These are phyloP conservation scores for Monosporascus sp. DNA, from an alignment of 2,329 filamentous ascomycete species.

Conservation along the genomic window DNA sequence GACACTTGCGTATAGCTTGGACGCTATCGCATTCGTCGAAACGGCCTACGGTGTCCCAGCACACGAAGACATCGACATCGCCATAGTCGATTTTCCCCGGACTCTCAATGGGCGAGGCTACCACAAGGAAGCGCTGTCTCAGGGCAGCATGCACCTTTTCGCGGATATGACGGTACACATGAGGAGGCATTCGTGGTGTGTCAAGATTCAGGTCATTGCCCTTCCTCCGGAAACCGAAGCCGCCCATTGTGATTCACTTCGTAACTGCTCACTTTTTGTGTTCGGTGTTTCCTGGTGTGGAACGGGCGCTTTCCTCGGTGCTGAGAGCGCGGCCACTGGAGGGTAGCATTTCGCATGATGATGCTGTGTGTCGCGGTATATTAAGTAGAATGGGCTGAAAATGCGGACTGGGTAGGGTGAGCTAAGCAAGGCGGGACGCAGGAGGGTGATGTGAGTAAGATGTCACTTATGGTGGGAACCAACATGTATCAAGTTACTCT, in stretches of 20 bases:
- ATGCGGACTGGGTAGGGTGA: no score
- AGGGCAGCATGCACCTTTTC: not conserved
- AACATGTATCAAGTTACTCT: no score
- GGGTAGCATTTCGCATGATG: no score
- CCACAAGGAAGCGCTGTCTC: slow-evolving; percentile 1
- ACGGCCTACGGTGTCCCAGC: not conserved
- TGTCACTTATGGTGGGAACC: no score
- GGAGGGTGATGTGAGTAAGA: no score
- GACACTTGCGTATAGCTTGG: not conserved
- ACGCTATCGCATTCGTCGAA: not conserved
- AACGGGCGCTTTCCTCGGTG: no score
- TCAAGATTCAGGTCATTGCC: not conserved
- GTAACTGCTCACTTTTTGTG: not conserved
- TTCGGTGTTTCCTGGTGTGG: not conserved
- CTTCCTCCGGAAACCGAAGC: not conserved
- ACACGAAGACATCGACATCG: slow-evolving; percentile 2
- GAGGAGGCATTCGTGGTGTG: slow-evolving; percentile 2
- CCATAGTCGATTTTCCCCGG: slow-evolving; percentile 1
- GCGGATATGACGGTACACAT: not conserved
- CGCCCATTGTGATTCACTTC: not conserved
- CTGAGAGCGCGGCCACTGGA: no score
- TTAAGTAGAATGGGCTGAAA: no score
- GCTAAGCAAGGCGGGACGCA: no score
- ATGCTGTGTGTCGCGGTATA: no score
- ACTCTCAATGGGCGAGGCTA: slow-evolving; percentile 1